phyloP scores from a whole-genome alignment of 495 filamentous ascomycete species.

The Pseudomonodictys pantanalensis region DNA sequence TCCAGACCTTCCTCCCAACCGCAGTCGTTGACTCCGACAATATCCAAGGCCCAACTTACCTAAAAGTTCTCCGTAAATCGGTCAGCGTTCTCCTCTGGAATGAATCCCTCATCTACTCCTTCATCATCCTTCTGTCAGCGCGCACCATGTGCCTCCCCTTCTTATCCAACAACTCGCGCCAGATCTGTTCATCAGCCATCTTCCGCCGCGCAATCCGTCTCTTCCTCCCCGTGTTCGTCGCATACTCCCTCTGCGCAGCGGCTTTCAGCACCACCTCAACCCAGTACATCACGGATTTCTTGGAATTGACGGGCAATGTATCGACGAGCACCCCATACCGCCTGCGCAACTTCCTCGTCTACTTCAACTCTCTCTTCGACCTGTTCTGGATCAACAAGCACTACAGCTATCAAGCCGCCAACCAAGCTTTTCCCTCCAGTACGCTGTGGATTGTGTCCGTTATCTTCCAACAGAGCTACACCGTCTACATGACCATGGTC shows the following conservation, averaged over 20 bases:
- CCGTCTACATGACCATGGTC: conserved; percentile 43
- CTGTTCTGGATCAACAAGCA: conserved; percentile 40
- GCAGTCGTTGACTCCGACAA: conserved; percentile 33
- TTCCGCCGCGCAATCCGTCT: conserved; percentile 35
- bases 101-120: conserved; percentile 40
- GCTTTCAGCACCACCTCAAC: conserved; percentile 24
- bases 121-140: conserved; percentile 42
- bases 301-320: conserved; percentile 29
- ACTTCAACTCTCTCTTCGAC: conserved; percentile 43
- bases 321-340: conserved; percentile 29
- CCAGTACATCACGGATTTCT: conserved; percentile 30
- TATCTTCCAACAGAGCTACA: conserved; percentile 43
- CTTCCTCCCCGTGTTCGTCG: conserved; percentile 37
- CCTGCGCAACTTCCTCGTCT: conserved; percentile 37
- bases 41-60: conserved; percentile 32
- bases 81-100: conserved; percentile 44
- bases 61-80: conserved; percentile 38
- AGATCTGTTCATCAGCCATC: conserved; percentile 26
- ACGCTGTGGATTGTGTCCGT: conserved; percentile 41
- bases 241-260: conserved; percentile 34
- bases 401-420: conserved; percentile 36
- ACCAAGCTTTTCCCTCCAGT: conserved; percentile 39
- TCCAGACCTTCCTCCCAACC: conserved; percentile 39
- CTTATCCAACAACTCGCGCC: conserved; percentile 31
- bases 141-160: conserved; percentile 42